Base-by-base conservation (phyloP, 768 basidiomycete genomes). In the Termitomyces sp. region DNA sequence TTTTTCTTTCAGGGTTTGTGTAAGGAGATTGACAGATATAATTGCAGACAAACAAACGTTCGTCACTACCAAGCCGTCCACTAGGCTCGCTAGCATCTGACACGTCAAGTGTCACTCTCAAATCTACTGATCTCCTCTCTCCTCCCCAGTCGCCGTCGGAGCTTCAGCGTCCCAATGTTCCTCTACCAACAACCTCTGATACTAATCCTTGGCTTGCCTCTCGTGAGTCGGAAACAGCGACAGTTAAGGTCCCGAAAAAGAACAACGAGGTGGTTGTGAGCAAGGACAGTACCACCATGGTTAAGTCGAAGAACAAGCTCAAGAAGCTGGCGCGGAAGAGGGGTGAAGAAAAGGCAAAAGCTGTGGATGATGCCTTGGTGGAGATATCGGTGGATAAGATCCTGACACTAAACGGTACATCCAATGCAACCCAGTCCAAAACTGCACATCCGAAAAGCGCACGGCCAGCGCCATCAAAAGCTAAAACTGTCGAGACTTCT, bases 141-240 rank as follows among this genome's bases (percentile, higher is more conserved):
- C 75, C 80, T 3, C 77, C 77, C 15, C 79, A 75, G 3, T 74
- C 75, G 1, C 71, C 68, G 20, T 37, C 60, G 14, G 61, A 57
- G 29, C 34, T 60, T 12, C 59, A 60, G 49, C 60, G 65, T 4
- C 58, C 65, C 4, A 55, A 38, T n/a, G 55, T 65, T 46, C 63
- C 63, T 10, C 55, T 66, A n/a, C 65, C 60, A 53, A 37, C 57
- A n/a, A 36, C 60, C 15, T 63, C 70, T 40, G 69, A 72, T 34
- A 54, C 71, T 60, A 98, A 98, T 71, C 96, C 96, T 10, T 98
- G 96, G 94, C 86, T 97, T 17, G 73, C 75, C 1, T 75, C 75
- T 10, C 66, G 64, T 9, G 68, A 70, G 7, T 54, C 77, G 1
- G 67, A 78, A 4, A 36, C 56, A 7, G 61, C 65, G 8, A 56